phyloP scores from a whole-genome alignment of 1,284 basidiomycete genomes.

The Irpex lacteus region DNA sequence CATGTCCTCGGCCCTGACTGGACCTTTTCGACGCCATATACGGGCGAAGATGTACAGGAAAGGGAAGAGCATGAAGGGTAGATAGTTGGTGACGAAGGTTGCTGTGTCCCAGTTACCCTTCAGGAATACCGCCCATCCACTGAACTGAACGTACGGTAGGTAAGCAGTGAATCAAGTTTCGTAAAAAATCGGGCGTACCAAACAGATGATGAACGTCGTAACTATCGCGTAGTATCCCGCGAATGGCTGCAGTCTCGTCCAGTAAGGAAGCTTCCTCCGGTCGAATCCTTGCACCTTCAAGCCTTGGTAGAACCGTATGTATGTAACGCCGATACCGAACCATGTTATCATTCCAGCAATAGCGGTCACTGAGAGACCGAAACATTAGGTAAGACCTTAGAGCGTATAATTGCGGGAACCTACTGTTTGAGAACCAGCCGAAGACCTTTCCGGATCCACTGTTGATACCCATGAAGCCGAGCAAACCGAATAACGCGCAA shows the following conservation, averaged over 20 bases:
- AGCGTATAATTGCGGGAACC: neutral
- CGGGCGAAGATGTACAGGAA: constrained; percentile 65
- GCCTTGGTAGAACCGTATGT: constrained; percentile 79
- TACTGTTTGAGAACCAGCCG: constrained; percentile 53
- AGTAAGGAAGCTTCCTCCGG: constrained; percentile 66
- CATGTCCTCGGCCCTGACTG: constrained; percentile 60
- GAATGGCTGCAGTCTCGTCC: constrained; percentile 63
- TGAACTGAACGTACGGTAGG: constrained; percentile 48
- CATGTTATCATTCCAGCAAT: constrained; percentile 74
- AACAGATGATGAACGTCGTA: constrained; percentile 58
- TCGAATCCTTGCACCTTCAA: constrained; percentile 73
- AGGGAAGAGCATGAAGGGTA: constrained; percentile 77
- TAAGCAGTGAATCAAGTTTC: neutral
- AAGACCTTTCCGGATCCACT: constrained; percentile 51
- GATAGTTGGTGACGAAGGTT: constrained; percentile 58
- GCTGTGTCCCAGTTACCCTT: constrained; percentile 58
- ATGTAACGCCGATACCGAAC: constrained; percentile 81
- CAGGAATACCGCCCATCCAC: constrained; percentile 76
- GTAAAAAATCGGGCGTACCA: constrained; percentile 47
- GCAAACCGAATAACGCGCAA: constrained; percentile 66
- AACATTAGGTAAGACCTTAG: neutral
- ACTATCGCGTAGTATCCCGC: constrained; percentile 67
- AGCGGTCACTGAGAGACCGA: constrained; percentile 33
- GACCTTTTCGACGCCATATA: constrained; percentile 46
- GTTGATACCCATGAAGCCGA: constrained; percentile 70